Base-by-base conservation (phyloP, 73 alveolate genomes). In the Tetrahymena thermophila region DNA sequence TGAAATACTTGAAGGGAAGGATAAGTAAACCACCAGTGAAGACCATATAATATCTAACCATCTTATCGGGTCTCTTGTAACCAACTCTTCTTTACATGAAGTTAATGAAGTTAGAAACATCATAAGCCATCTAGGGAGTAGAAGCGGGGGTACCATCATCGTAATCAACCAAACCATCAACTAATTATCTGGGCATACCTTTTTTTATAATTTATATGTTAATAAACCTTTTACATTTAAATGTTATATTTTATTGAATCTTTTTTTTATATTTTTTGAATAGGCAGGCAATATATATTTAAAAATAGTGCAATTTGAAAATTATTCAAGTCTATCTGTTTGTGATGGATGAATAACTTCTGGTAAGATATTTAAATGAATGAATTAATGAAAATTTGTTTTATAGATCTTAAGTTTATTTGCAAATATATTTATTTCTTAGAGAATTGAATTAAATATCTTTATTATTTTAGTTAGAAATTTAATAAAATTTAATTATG, bases 41-140 rank as follows among this genome's bases (percentile, higher is more conserved):
- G 57, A 89, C 44, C 97, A 95, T 95, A 35, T 95, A 95, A 95
- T 95, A 95, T 95, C 97, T 95, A 85, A 95, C 97, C 71, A 89
- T 85, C 34, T 95, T 95, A 56, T 95, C 97, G 31, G 97, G 97
- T 85, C 94, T 85, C 85, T 57, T 38, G 94, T 71, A 95, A 44
- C 97, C 97, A 94, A 95, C 97, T 96, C 96, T 95, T 96, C 98
- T 96, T 56, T 98, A 96, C 95, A 98, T 85, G 97, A 96, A 98
- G 94, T 95, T 94, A 35, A 98, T 97, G 96, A 97, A 98, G 89
- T 98, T 99, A 28, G 99, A 96, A 85, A 98, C 99, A 96, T 98
- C 99, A 95, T 98, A 98, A 93, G 99, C 99, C 99, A 98, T 98
- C 94, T 98, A 98, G 17, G 99, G 99, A n/a, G 99, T 98, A 35